Base-by-base conservation (phyloP, 1,284 basidiomycete species). In the Hemileia vastatrix region DNA sequence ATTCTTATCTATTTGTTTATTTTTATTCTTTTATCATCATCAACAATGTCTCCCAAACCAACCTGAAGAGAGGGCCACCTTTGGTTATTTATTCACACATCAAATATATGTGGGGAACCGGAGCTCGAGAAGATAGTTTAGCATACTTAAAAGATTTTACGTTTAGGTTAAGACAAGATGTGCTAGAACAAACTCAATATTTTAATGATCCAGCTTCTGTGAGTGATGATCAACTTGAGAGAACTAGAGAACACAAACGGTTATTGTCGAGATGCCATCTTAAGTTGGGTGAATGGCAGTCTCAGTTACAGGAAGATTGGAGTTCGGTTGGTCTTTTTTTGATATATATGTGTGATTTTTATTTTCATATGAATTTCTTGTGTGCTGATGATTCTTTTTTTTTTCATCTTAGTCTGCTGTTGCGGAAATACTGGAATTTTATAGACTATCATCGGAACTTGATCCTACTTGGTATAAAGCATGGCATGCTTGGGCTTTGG, bases 401-500 rank as follows among this genome's bases (percentile, higher is more conserved):
- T 43, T 55, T 63, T 13, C 4, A n/a, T 21, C 69, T 11, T 57
- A 90, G 87, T 80, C 85, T 64, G 86, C 89, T 65, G 84, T 88
- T 31, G 83, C 85, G 48, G 86, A 87, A 47, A 90, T 95, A 62
- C 78, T 96, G 8, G 82, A 86, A 67, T 86, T 90, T 27, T 98
- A 95, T 77, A 81, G 84, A 58, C 80, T 87, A 40, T 90, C 95
- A 0, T 97, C 94, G 1, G 87, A 90, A 73, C 90, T 91, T 66
- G 95, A 98, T 76, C 83, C 87, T 4, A 82, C 82, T 45, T 98
- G 94, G 94, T 97, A 97, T 78, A 96, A 97, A 77, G 95, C 94
- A 15, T 97, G 94, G 94, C 94, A 98, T 76, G 93, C 91, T 0
- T 98, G 93, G 92, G 94, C 95, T 4, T 79, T 98, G 64, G 88